Base-by-base conservation (phyloP, 192 early-diverging fungal genomes). In the Spizellomyces punctatus region DNA sequence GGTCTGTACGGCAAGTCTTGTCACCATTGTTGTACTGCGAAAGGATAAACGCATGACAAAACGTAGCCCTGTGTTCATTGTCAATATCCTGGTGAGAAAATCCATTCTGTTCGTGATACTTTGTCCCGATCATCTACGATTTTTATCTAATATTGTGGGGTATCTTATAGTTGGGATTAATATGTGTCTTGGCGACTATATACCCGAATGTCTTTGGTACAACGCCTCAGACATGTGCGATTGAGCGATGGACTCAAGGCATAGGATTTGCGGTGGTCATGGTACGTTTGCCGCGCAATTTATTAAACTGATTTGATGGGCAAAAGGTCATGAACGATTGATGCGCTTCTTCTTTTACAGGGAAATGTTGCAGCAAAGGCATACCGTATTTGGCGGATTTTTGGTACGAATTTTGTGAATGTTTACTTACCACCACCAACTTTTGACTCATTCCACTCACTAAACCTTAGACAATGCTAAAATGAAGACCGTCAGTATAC, bases 321-420 rank as follows among this genome's bases (percentile, higher is more conserved):
- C n/a, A 19, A 54, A 19, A 4, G 17, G 0, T 2, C 50, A 54
- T 54, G 0, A 54, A 42, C 17, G 36, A 42, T 16, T 41, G 17
- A 41, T 14, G 5, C 5, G 14, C 14, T 17, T 16, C 14, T 41
- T 61, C 14, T 42, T 61, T 61, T 14, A 4, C 8, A 61, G 59
- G 59, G 59, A 16, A 61, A 61, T 9, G 59, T 61, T 5, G 59
- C 17, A 6, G 36, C 59, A 16, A 61, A 61, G 59, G 59, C 59
- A 19, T 61, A 41, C 14, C 59, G 59, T 61, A 61, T 61, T 42
- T 61, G 59, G 59, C 17, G 59, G 17, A 61, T 61, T 41, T 61
- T 61, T 61, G 27, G 27, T 36, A 36, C 27, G 27, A 36, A 36
- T 36, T 36, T 36, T 36, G 27, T 36, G 27, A 36, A 36, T 36